A percentile compares a stretch with the other conserved stretches of the same genome.
Conservation (phyloP, 148 eudicot species). For the Fagopyrum tataricum region DNA sequence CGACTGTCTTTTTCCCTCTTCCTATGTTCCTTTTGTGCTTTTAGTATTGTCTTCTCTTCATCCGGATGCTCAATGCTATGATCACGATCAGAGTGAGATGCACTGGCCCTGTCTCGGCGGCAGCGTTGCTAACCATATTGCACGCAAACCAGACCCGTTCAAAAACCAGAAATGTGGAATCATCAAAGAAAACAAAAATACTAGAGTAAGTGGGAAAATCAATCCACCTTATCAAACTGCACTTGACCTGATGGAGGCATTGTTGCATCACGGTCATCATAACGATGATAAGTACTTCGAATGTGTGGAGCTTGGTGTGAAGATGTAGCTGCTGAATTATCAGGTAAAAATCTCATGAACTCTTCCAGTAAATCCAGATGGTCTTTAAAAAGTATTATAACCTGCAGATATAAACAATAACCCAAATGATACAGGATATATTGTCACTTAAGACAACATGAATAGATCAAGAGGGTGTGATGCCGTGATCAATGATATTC, state of each 20-base stretch:
- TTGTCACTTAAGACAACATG: background rate
- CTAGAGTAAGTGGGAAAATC: background rate
- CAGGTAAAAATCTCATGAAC: conserved; percentile 89
- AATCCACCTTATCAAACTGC: conserved; percentile 57
- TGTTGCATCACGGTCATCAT: conserved; percentile 60
- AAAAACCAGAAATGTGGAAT: background rate
- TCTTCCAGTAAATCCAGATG: conserved; percentile 85
- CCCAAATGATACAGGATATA: background rate
- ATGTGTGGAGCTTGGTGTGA: conserved; percentile 37
- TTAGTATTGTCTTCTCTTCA: conserved; percentile 56
- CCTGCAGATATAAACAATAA: conserved; percentile 27
- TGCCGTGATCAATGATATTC: background rate
- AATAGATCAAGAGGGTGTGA: background rate
- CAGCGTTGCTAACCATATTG: conserved; percentile 38
- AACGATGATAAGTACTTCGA: conserved; percentile 39
- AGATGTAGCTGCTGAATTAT: conserved; percentile 58
- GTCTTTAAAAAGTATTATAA: conserved; percentile 66
- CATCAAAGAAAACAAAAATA: background rate
- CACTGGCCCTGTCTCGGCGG: conserved; percentile 54
- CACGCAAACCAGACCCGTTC: background rate
- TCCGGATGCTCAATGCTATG: conserved; percentile 61
- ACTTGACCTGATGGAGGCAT: conserved; percentile 41
- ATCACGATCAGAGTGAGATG: conserved; percentile 55
- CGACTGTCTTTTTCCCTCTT: conserved; percentile 34
- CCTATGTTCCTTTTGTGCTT: conserved; percentile 66